These are phyloP conservation scores for Penicillium sp. DNA, from an alignment of 2,329 filamentous ascomycete species.

Conservation along the genomic window DNA sequence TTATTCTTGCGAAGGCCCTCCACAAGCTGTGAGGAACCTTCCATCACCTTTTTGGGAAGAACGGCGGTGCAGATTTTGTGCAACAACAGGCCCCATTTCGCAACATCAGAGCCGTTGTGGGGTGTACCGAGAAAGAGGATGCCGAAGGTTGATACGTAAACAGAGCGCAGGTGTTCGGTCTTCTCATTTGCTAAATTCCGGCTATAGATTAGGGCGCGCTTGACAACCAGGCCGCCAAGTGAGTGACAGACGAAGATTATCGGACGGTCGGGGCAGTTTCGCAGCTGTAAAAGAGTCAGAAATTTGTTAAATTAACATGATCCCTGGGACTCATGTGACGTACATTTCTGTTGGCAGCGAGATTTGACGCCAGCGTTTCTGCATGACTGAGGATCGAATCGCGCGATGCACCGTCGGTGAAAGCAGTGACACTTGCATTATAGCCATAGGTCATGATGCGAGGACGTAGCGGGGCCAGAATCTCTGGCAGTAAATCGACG, in stretches of 20 bases:
- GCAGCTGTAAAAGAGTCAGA: conserved; percentile 27
- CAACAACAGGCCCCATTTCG: conserved; percentile 62
- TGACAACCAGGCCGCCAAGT: conserved; percentile 66
- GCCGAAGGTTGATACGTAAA: conserved; percentile 70
- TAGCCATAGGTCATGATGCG: conserved; percentile 69
- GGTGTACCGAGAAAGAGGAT: conserved; percentile 74
- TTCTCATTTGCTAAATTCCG: conserved; percentile 56
- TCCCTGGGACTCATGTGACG: too few species aligned
- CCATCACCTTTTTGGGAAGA: conserved; percentile 61
- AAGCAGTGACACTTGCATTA: conserved; percentile 59
- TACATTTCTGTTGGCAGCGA: conserved; percentile 59
- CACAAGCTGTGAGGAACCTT: conserved; percentile 63
- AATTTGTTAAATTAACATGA: too few species aligned
- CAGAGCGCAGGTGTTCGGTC: conserved; percentile 60
- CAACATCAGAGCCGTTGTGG: conserved; percentile 64
- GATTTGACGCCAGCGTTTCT: conserved; percentile 59
- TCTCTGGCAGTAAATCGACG: conserved; percentile 58
- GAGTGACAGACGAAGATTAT: conserved; percentile 75
- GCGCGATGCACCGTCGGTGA: conserved; percentile 53
- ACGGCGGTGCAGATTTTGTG: conserved; percentile 64
- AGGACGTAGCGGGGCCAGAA: conserved; percentile 54
- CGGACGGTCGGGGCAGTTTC: conserved; percentile 53
- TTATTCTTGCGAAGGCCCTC: conserved; percentile 68
- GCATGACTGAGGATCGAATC: conserved; percentile 67
- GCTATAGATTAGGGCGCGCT: conserved; percentile 64